A percentile compares a stretch with the other conserved stretches of the same genome.
phyloP scores from a whole-genome alignment of 1,284 basidiomycete species.

The Apiotrichum porosum region DNA sequence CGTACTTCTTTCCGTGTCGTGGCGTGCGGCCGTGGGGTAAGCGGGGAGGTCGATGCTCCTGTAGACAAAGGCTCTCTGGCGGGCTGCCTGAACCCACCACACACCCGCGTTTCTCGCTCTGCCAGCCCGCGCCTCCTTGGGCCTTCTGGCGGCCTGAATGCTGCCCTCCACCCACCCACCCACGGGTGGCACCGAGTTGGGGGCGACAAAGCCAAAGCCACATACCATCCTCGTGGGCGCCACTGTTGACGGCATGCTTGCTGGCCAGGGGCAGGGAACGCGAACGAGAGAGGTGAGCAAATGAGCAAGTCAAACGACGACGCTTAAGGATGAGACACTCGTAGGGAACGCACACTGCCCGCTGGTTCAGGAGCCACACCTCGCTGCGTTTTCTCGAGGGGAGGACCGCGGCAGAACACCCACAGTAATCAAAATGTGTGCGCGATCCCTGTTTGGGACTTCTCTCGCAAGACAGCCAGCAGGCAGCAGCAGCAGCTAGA shows the following conservation, averaged over 20 bases:
- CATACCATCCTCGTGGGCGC: constrained; percentile 5
- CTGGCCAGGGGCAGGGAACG: background rate
- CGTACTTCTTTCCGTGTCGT: background rate
- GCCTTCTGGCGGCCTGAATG: no score
- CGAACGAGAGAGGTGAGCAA: background rate
- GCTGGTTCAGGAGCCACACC: background rate
- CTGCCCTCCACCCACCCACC: no score
- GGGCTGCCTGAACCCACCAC: no score
- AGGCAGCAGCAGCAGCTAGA: background rate
- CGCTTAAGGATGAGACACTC: constrained; percentile 5
- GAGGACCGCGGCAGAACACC: background rate
- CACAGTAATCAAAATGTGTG: no score
- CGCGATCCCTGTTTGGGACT: no score
- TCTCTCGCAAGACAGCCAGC: background rate
- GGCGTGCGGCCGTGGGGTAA: no score
- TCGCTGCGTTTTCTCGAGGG: background rate
- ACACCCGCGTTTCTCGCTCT: no score
- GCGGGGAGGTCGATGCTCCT: no score
- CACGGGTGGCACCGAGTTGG: no score
- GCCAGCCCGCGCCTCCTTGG: no score
- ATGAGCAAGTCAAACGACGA: background rate
- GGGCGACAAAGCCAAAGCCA: no score
- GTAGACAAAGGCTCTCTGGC: no score
- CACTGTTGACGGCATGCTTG: background rate
- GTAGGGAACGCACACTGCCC: background rate